Percentiles rank a stretch among this genome's conserved stretches.
These are phyloP conservation scores for Cladobotryum mycophilum DNA, from an alignment of 2,329 filamentous ascomycete genomes.

Conservation along the genomic window DNA sequence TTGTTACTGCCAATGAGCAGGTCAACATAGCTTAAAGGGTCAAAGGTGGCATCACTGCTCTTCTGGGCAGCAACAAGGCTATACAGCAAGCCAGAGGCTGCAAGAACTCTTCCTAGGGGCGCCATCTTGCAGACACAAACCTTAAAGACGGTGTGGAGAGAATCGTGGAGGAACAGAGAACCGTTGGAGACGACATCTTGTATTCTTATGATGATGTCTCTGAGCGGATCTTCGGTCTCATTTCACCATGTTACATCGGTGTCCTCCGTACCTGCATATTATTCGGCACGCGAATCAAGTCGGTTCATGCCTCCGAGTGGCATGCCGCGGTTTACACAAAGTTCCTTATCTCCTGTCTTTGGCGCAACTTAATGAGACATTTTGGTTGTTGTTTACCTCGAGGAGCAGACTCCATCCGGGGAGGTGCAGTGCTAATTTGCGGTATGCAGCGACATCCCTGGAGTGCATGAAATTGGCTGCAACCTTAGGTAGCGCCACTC, in stretches of 20 bases:
- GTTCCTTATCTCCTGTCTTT: not conserved
- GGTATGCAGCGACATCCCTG: conserved; percentile 7
- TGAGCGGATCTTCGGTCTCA: not conserved
- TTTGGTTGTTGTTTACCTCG: conserved; percentile 1
- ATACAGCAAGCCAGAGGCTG: not conserved
- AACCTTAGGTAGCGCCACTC: conserved; percentile 5
- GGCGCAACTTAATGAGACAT: conserved; percentile 4
- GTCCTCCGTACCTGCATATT: no score
- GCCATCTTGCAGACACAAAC: not conserved
- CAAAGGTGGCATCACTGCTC: conserved; percentile 10
- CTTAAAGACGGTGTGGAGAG: no score
- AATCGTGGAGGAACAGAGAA: not conserved
- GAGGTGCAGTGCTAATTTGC: conserved; percentile 6
- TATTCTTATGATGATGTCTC: not conserved
- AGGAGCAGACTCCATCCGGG: conserved; percentile 6
- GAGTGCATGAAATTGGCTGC: conserved; percentile 7
- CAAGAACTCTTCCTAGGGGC: not conserved
- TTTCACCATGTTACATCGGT: conserved; percentile 9
- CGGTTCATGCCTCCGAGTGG: no score
- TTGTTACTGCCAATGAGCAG: conserved; percentile 30
- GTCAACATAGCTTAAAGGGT: conserved; percentile 26
- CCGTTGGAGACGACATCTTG: not conserved
- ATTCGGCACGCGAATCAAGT: no score
- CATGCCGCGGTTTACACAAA: not conserved
- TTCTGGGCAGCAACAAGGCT: conserved; percentile 2